phyloP scores from a whole-genome alignment of 208 protist species.

The Endotrypanum monterogeii region DNA sequence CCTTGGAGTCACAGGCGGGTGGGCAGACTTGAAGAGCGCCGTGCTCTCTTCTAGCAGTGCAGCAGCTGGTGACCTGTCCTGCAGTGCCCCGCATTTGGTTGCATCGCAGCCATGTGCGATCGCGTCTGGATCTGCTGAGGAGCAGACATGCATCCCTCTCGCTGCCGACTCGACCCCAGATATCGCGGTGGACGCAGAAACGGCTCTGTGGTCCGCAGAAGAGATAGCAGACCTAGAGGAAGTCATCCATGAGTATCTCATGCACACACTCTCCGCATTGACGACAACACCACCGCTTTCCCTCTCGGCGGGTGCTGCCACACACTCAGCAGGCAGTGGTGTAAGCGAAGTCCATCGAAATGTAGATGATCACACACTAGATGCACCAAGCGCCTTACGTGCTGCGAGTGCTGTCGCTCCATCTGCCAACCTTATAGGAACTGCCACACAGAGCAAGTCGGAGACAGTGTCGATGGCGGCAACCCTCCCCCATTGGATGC shows the following conservation, averaged over 20 bases:
- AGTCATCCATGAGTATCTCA: constrained; percentile 2
- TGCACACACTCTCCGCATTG: background rate
- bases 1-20: constrained; percentile 55
- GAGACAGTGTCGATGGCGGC: background rate
- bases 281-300: background rate
- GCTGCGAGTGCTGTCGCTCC: background rate
- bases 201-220: background rate
- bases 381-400: background rate
- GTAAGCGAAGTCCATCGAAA: background rate
- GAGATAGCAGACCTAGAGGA: constrained; percentile 19
- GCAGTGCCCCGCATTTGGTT: background rate
- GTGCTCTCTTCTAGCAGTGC: background rate
- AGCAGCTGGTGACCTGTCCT: background rate
- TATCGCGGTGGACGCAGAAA: background rate
- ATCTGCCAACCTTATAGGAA: background rate
- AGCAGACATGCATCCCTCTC: background rate
- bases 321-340: background rate
- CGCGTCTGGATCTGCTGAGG: background rate
- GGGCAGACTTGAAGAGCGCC: constrained; percentile 29
- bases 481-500: constrained; percentile 11
- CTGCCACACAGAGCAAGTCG: background rate
- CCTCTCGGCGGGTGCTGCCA: background rate
- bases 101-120: background rate
- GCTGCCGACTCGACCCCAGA: background rate
- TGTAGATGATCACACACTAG: background rate